Percentiles rank a stretch among this genome's conserved stretches.
phyloP scores from a whole-genome alignment of 2,329 filamentous ascomycete species.

The Aspergillus sp. region DNA sequence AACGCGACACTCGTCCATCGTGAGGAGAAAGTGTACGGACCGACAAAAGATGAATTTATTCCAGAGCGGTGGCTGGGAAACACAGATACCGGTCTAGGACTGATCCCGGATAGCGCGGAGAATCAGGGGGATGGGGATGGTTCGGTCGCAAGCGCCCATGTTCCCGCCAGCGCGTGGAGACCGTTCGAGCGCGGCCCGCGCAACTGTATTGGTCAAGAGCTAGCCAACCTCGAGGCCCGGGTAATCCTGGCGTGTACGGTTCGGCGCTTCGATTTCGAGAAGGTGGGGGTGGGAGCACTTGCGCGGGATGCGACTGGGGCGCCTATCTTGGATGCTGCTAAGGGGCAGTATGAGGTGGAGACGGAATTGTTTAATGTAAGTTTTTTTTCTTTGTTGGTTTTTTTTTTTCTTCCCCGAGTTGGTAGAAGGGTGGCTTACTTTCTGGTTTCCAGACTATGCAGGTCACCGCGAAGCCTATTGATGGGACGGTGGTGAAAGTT shows the following conservation, averaged over 20 bases:
- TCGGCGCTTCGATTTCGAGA: slow-evolving; percentile 20
- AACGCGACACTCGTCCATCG: slow-evolving; percentile 21
- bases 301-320: neutral
- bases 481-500: slow-evolving; percentile 8
- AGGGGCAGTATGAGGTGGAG: slow-evolving; percentile 14
- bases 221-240: slow-evolving; percentile 49
- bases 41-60: slow-evolving; percentile 30
- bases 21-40: slow-evolving; percentile 20
- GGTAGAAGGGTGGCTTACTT: neutral
- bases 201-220: slow-evolving; percentile 53
- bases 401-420: too few relatives aligned
- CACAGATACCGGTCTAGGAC: slow-evolving; percentile 16
- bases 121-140: neutral
- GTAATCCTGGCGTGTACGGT: slow-evolving; percentile 21
- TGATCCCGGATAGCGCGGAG: neutral
- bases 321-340: neutral
- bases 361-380: slow-evolving; percentile 19
- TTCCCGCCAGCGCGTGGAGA: slow-evolving; percentile 48
- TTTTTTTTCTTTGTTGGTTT: neutral
- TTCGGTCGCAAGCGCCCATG: slow-evolving; percentile 22
- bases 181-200: slow-evolving; percentile 53
- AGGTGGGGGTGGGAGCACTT: slow-evolving; percentile 20
- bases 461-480: slow-evolving; percentile 17
- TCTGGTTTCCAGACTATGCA: slow-evolving; percentile 13
- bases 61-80: slow-evolving; percentile 41